Conservation (phyloP, 176 grass and related monocot genomes). For the Luzula sylvatica region DNA sequence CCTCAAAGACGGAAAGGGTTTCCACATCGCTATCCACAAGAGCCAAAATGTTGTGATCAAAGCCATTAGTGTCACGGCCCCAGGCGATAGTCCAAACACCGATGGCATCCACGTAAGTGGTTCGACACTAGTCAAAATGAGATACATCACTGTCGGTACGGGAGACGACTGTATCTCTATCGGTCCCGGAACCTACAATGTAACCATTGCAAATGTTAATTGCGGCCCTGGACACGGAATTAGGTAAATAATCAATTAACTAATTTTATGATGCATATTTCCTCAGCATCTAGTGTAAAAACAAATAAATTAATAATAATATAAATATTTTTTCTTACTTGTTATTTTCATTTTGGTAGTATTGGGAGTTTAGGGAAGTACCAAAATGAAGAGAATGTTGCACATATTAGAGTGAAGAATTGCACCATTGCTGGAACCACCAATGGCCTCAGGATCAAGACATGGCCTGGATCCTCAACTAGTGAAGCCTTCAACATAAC, state of each 20-base stretch:
- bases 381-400: constrained; percentile 25
- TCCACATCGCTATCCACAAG: constrained; percentile 30
- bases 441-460: constrained; percentile 38
- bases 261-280: background rate
- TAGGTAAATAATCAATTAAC: constrained; percentile 2
- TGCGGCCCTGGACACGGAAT: constrained; percentile 41
- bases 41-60: constrained; percentile 11
- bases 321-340: too few relatives aligned
- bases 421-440: constrained; percentile 25
- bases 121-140: background rate
- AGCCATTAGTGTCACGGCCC: constrained; percentile 18
- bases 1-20: constrained; percentile 27
- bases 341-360: background rate
- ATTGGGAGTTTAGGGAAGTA: constrained; percentile 38
- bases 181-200: constrained; percentile 20
- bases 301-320: too few relatives aligned
- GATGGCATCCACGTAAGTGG: constrained; percentile 37
- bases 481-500: constrained; percentile 26
- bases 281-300: background rate
- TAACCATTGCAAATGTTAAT: constrained; percentile 10
- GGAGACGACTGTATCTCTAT: constrained; percentile 40
- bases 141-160: constrained; percentile 9
- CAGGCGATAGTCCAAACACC: constrained; percentile 34
- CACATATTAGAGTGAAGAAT: constrained; percentile 28
- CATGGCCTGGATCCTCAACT: constrained; percentile 29